Evolutionary conservation across 2,329 filamentous ascomycete species (phyloP), one percentile per base, ranked within the genome.

Genomic region (Calonectria pauciramosa): DNA sequence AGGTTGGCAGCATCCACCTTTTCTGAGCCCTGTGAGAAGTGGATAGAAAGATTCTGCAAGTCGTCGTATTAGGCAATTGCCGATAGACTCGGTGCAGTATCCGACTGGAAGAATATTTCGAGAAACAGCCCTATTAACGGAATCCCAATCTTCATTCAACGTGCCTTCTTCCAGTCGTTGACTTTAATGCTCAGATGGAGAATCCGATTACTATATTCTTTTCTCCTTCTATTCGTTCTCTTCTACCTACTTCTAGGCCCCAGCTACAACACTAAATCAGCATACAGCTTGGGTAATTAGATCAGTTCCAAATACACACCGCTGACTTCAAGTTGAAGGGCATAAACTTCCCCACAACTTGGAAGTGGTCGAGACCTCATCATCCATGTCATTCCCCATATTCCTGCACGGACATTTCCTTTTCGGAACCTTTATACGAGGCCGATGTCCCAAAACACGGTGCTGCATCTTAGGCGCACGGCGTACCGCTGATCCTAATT

Each of bases 21-120:
- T 16, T 56, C 52, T 56, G n/a, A n/a, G 52, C 52, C 30, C 52
- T 56, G 52, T n/a, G 11, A 56, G 30, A n/a, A 32, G 51, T 54
- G 14, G 51, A 16, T 20, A 32, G 20, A 3, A 4, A 54, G 20
- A 11, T 32, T 7, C 51, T 5, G 20, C 4, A 20, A 1, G 32
- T 20, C 10, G 32, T 16, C 11, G 6, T 3, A 54, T 54, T 32
- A 54, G 51, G 51, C 4, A 54, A 54, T 54, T 20, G 13, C 26
- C 51, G 51, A 32, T 11, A 8, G 51, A 32, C 26, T 11, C 13
- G 51, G 32, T 1, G 14, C 26, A 16, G 3, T 28, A 3, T 7
- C 9, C 0, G 14, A 16, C 49, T 8, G 7, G 11, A 52, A 52
- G n/a, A 28, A 9, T 52, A 23, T 52, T 52, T 52, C 11, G 10